phyloP scores from a whole-genome alignment of 2,329 filamentous ascomycete genomes.

The Macrophomina tecta region DNA sequence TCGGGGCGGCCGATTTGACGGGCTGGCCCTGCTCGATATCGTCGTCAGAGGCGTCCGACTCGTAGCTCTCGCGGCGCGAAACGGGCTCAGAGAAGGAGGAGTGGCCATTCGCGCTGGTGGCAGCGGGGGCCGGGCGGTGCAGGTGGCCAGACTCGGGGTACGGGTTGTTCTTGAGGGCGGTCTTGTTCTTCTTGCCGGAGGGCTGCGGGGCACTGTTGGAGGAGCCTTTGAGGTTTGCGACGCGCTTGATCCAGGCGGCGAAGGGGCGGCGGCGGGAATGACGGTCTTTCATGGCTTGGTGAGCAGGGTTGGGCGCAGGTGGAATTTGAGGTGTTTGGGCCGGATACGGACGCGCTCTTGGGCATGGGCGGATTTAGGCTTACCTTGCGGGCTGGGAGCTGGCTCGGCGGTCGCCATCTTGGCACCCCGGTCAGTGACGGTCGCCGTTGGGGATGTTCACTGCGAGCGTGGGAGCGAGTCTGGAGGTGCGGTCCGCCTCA shows the following conservation, averaged over 20 bases:
- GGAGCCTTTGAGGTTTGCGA: conserved; percentile 84
- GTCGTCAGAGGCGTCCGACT: conserved; percentile 61
- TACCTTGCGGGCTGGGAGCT: conserved; percentile 52
- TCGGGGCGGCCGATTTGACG: conserved; percentile 76
- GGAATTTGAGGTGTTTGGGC: conserved; percentile 23
- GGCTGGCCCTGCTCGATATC: conserved; percentile 54
- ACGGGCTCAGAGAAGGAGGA: conserved; percentile 59
- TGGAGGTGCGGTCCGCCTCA: conserved; percentile 13
- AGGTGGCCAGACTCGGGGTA: conserved; percentile 80
- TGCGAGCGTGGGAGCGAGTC: conserved; percentile 14
- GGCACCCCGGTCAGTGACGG: conserved; percentile 23
- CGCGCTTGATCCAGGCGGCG: conserved; percentile 90
- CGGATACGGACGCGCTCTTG: conserved; percentile 22
- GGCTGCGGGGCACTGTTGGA: conserved; percentile 60
- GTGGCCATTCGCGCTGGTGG: conserved; percentile 52
- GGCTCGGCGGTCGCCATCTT: conserved; percentile 54
- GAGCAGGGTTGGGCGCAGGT: conserved; percentile 18
- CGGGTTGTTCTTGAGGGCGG: conserved; percentile 80
- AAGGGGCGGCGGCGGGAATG: conserved; percentile 83
- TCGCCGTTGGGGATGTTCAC: conserved; percentile 2
- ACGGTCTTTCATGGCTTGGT: conserved; percentile 62
- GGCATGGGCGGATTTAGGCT: conserved; percentile 33
- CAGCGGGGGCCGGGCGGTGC: conserved; percentile 59
- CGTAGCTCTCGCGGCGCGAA: conserved; percentile 55
- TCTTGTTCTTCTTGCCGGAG: conserved; percentile 48